Evolutionary conservation across 192 early-diverging fungal species (phyloP), one percentile per base, ranked within the genome.

Genomic region (Piromyces sp.): DNA sequence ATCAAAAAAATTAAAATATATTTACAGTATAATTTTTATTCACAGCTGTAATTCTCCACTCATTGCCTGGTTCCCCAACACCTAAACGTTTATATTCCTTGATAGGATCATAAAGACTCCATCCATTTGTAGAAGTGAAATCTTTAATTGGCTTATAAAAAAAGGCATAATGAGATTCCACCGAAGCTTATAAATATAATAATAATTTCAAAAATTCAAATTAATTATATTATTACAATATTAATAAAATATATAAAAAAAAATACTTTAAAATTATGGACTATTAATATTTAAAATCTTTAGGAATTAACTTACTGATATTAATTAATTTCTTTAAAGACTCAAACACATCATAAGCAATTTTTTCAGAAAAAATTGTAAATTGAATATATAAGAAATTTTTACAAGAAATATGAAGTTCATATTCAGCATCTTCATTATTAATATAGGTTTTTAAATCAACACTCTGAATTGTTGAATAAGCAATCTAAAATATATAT

Each of bases 31-130:
- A 98, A 30, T 90, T 88, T 79, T 88, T 81, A 87, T 99, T 98
- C 31, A 93, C 81, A 26, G 85, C 85, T 0, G 92, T 93, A 30
- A 96, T 85, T 28, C 97, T 89, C 97, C 97, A 99, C 13, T 88
- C 82, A 81, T 87, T 85, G 42, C 87, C 88, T 81, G 85, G 84
- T 26, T 85, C 83, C 5, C 89, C 92, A 7, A 98, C 92, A 22
- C 96, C 96, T 92, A 95, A 93, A 22, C 96, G 90, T 79, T 83
- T 88, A 87, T 94, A 97, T 86, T 98, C 96, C 17, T 85, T 82
- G 15, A 86, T 79, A 9, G 95, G 92, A 83, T 95, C 90, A 83
- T 95, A 98, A 4, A 93, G 81, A 12, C 83, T 85, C 95, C 95
- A 96, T 0, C 92, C 93, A 80, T 87, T 84, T 4, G 33, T 82